phyloP scores from a whole-genome alignment of 306 rosid genomes.

The Quercus bicolor region DNA sequence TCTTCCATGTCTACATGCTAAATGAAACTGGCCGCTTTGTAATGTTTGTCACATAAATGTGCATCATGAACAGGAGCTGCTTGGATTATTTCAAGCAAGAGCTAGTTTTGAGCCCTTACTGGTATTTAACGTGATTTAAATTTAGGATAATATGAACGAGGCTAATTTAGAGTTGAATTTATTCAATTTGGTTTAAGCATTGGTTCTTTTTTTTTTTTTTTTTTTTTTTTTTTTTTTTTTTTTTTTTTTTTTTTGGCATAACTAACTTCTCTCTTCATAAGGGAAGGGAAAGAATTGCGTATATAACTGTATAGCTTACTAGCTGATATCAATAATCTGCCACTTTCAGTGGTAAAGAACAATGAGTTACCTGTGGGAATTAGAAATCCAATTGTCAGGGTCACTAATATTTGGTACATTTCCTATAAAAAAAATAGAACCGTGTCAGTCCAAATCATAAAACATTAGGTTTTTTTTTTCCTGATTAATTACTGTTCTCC shows the following conservation, averaged over 20 bases:
- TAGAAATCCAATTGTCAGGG: not conserved
- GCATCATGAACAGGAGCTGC: not conserved
- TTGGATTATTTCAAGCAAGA: not conserved
- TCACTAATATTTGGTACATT: not conserved
- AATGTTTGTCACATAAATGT: not conserved
- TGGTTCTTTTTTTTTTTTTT: not conserved
- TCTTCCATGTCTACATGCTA: slow-evolving; percentile 6
- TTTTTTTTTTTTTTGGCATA: not conserved
- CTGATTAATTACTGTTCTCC: too few relatives aligned
- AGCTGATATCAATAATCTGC: not conserved
- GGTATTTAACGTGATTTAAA: not conserved
- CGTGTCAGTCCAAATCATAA: not conserved
- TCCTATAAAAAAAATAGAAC: not conserved
- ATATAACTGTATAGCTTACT: not conserved
- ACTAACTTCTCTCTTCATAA: not conserved
- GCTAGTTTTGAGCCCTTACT: not conserved
- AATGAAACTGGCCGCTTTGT: not conserved
- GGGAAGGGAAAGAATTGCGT: not conserved
- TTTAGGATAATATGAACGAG: not conserved
- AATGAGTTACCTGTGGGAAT: not conserved
- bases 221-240: too few relatives aligned
- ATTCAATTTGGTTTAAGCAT: not conserved
- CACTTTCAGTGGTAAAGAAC: not conserved
- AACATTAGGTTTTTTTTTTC: not conserved
- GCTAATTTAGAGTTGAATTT: not conserved